Base-by-base conservation (phyloP, 1,284 basidiomycete species). In the Malassezia pachydermatis region DNA sequence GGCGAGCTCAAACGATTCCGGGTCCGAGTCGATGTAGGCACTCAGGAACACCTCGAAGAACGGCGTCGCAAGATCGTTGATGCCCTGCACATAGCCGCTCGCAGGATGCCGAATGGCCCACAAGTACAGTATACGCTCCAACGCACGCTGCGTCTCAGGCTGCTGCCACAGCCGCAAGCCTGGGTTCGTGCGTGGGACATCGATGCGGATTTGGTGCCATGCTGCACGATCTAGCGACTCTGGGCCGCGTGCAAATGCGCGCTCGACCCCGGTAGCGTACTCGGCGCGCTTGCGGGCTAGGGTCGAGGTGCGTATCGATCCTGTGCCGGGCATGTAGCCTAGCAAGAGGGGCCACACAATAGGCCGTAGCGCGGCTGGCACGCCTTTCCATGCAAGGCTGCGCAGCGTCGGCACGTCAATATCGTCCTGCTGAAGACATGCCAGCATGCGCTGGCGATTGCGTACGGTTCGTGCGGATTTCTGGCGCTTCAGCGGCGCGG, bases 341-440 rank as follows among this genome's bases (percentile, higher is more conserved):
- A 98, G 79, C 27, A 99, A 78, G 48, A 96, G 77, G 67, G 88
- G 88, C 94, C 94, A 99, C 11, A 84, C 86, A 62, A 94, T 79
- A 0, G 90, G 87, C 33, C 94, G 79, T 19, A 99, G 77, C 62
- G 89, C 86, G 40, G 75, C 72, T 1, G 94, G 92, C 16, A 96
- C 84, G 14, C 94, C 94, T 41, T 84, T 84, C 92, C 92, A 99
- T n/a, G 89, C 84, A 25, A 95, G 78, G 61, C 86, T 85, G 37
- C 88, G 79, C 52, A 98, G 77, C 70, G 86, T 83, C 17, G 80
- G 84, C 14, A 51, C 23, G 39, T 51, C 45, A 23, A 67, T 51
- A 41, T 65, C 58, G 44, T 68, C 60, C 37, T 53, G 59, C 35
- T 58, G 51, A 35, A 66, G 55, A 29, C 64, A 66, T 27, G 43